Evolutionary conservation across 129 eudicot species (phyloP).

Genomic region (Pseudognaphalium luteoalbum): DNA sequence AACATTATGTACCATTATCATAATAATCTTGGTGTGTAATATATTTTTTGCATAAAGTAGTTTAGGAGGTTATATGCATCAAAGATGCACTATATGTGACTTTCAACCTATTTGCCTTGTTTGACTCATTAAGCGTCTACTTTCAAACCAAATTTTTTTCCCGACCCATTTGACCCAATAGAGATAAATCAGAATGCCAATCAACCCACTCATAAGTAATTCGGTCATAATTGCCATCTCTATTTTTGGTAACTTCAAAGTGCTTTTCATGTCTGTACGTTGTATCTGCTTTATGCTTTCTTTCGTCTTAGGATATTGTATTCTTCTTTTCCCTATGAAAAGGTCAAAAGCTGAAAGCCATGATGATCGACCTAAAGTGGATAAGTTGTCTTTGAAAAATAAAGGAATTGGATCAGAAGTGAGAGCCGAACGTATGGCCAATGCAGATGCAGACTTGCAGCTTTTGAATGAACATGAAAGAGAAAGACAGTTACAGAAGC

Average conservation of each 20-base stretch:
- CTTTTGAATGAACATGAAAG: conserved; percentile 72
- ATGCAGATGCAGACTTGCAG: conserved; percentile 82
- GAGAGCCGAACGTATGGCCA: conserved; percentile 91
- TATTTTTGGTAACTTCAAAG: background rate
- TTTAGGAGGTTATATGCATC: background rate
- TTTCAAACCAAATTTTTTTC: background rate
- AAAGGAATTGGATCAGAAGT: conserved; percentile 96
- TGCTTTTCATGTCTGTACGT: background rate
- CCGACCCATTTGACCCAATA: background rate
- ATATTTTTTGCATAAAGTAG: background rate
- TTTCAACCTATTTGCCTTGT: background rate
- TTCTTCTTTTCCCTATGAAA: conserved; percentile 9
- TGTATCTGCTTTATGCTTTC: conserved; percentile 13
- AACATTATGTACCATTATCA: background rate
- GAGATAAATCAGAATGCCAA: background rate
- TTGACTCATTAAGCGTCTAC: background rate
- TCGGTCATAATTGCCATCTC: background rate
- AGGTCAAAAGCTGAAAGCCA: conserved; percentile 56
- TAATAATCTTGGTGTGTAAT: background rate
- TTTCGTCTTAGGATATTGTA: background rate
- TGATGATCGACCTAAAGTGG: conserved; percentile 67
- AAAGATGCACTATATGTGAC: background rate
- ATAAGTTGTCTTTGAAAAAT: conserved; percentile 70
- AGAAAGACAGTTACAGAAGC: conserved; percentile 78
- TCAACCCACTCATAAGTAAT: background rate